Percentiles rank a stretch among this genome's conserved stretches.
Evolutionary conservation across 768 basidiomycete genomes (phyloP).

Genomic region (Hericium rajendrae): DNA sequence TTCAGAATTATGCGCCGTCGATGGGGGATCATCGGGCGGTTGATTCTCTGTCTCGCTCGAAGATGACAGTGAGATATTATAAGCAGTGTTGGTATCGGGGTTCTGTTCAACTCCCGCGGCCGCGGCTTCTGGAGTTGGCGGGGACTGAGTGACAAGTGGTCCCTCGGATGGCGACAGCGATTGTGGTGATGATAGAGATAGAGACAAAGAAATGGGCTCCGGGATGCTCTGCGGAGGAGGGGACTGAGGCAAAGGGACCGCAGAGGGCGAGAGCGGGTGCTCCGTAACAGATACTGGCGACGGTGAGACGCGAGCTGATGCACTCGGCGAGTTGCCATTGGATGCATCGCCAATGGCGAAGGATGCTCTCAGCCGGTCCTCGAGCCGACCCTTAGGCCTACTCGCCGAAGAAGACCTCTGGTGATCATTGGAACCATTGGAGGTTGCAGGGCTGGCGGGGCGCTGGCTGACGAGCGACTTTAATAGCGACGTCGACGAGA

Average conservation of each 20-base stretch:
- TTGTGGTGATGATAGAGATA: not conserved
- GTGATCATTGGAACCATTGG: constrained; percentile 6
- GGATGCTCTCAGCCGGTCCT: constrained; percentile 68
- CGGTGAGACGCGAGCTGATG: constrained; percentile 35
- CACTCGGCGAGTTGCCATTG: constrained; percentile 29
- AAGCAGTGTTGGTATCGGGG: too few relatives aligned
- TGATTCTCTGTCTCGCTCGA: too few relatives aligned
- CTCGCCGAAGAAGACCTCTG: constrained; percentile 18
- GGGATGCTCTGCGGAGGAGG: constrained; percentile 2
- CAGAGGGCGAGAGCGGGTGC: constrained; percentile 18
- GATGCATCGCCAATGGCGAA: constrained; percentile 51
- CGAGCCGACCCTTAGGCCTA: constrained; percentile 49
- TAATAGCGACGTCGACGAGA: not conserved
- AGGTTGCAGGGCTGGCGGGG: constrained; percentile 28
- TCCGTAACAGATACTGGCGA: constrained; percentile 22
- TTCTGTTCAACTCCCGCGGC: too few relatives aligned
- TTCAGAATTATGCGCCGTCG: too few relatives aligned
- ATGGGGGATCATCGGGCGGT: too few relatives aligned
- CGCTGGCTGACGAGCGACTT: constrained; percentile 53
- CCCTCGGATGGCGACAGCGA: not conserved
- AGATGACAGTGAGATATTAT: too few relatives aligned
- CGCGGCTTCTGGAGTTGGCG: too few relatives aligned
- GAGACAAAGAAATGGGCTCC: not conserved
- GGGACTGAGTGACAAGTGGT: too few relatives aligned
- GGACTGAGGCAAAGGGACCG: constrained; percentile 8